A percentile compares a stretch with the other conserved stretches of the same genome.
phyloP scores from a whole-genome alignment of 768 basidiomycete species.

The Suillus tomentosus region DNA sequence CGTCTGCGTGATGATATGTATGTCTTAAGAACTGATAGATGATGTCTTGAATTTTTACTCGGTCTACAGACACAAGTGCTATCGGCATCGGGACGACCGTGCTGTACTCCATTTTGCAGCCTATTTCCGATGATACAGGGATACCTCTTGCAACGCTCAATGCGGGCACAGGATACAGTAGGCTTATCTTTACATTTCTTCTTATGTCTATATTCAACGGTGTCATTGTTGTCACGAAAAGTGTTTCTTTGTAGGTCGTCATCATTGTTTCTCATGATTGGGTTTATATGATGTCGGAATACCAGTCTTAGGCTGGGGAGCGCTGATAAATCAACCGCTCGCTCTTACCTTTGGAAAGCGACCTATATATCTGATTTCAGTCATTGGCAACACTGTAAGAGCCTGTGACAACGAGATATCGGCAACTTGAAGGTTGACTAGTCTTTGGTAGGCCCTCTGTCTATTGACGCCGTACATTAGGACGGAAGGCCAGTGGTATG shows the following conservation, averaged over 20 bases:
- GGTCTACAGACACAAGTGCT: slow-evolving; percentile 18
- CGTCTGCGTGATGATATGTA: slow-evolving; percentile 22
- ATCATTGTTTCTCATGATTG: not conserved
- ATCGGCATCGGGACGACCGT: slow-evolving; percentile 22
- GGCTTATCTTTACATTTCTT: not conserved
- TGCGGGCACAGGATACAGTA: slow-evolving; percentile 24
- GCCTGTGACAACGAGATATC: too few species aligned
- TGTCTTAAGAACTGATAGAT: slow-evolving; percentile 9
- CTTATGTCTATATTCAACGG: not conserved
- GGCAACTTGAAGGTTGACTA: not conserved
- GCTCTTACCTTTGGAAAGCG: slow-evolving; percentile 25
- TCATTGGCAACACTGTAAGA: slow-evolving; percentile 21
- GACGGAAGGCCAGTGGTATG: slow-evolving; percentile 21
- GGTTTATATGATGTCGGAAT: slow-evolving; percentile 3
- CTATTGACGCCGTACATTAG: slow-evolving; percentile 23
- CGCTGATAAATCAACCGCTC: slow-evolving; percentile 23
- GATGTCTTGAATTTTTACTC: not conserved
- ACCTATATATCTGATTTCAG: slow-evolving; percentile 21
- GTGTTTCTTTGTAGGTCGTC: slow-evolving; percentile 21
- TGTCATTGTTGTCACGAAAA: not conserved
- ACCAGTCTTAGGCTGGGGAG: slow-evolving; percentile 22
- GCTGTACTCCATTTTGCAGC: slow-evolving; percentile 23
- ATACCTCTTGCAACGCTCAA: slow-evolving; percentile 23
- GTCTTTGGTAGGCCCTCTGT: slow-evolving; percentile 19
- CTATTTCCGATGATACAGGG: slow-evolving; percentile 21